phyloP scores from a whole-genome alignment of 1,139 yeast genomes.

The Candida sp. region DNA sequence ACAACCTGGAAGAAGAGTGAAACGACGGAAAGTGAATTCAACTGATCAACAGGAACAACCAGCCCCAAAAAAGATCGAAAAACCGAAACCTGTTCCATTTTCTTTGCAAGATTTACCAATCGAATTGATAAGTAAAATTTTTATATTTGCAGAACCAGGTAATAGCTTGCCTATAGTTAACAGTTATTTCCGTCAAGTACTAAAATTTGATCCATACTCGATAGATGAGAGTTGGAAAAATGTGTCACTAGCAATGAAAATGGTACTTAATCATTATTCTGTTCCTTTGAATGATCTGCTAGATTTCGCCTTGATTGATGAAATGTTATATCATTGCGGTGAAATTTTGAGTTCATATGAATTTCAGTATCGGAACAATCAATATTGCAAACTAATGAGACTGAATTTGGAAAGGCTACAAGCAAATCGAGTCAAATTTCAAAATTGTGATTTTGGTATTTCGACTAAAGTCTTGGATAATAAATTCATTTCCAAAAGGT shows the following conservation, averaged over 20 bases:
- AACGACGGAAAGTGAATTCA: constrained; percentile 4
- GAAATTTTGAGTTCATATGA: neutral
- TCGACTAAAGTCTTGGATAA: constrained; percentile 5
- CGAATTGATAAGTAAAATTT: constrained; percentile 29
- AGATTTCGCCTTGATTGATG: constrained; percentile 5
- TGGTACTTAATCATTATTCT: constrained; percentile 15
- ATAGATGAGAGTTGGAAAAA: constrained; percentile 11
- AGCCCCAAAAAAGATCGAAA: neutral
- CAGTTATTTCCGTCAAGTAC: constrained; percentile 1
- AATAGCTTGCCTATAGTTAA: constrained; percentile 11
- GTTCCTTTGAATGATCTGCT: constrained; percentile 18
- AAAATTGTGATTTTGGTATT: constrained; percentile 4
- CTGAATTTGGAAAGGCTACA: constrained; percentile 3
- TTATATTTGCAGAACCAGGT: constrained; percentile 24
- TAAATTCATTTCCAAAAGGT: constrained; percentile 7
- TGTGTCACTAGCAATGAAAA: constrained; percentile 11
- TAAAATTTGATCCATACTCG: constrained; percentile 13
- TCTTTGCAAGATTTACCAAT: constrained; percentile 23
- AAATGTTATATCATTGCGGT: constrained; percentile 8
- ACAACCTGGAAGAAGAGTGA: constrained; percentile 20
- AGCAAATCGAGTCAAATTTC: neutral
- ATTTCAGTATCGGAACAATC: neutral
- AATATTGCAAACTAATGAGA: constrained; percentile 2
- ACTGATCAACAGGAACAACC: neutral
- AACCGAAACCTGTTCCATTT: neutral